Evolutionary conservation across 208 protist species (phyloP), one percentile per base, ranked within the genome.

Genomic region (Leishmania martiniquensis): DNA sequence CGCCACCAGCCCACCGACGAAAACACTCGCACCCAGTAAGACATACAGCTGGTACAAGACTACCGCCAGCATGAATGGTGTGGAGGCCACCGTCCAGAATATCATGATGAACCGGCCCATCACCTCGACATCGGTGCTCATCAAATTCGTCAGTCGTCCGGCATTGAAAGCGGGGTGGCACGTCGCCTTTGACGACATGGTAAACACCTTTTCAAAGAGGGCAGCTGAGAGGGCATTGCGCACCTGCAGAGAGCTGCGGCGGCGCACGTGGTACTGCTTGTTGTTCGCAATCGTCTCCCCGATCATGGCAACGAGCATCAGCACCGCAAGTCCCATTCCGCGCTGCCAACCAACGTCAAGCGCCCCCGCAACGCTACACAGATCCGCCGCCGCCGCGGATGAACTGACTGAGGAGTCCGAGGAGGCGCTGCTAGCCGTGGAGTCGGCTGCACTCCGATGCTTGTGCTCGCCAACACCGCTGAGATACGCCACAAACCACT

Each of bases 191-290:
- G 73, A 52, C 6, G 83, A 86, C 39, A 96, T 84, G 49, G 81
- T 87, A 20, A 97, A 86, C 7, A 92, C 85, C 76, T 98, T 98
- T 47, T 88, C 82, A 71, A 97, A 98, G 42, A 98, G 63, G 12
- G 89, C 68, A 2, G 72, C 83, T 9, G 88, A 87, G 4, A 98
- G 78, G 1, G 95, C 93, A 52, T 84, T 91, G n/a, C 87, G 85
- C 54, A 95, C 85, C 29, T 82, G 83, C 37, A 92, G 73, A 47
- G 63, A 57, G 49, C 49, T 52, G 29, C 74, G 74, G 7, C 74
- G 39, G 86, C 87, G 57, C 81, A 77, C 49, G 84, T 82, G 45
- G 76, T 87, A 29, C 83, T 77, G 29, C 87, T 77, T 77, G 60
- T 77, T 77, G 7, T 22, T 7, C 2, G 70, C 45, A 45, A 75